Evolutionary conservation across 148 eudicot genomes (phyloP), one percentile per base, ranked within the genome.

Genomic region (Beta vulgaris): DNA sequence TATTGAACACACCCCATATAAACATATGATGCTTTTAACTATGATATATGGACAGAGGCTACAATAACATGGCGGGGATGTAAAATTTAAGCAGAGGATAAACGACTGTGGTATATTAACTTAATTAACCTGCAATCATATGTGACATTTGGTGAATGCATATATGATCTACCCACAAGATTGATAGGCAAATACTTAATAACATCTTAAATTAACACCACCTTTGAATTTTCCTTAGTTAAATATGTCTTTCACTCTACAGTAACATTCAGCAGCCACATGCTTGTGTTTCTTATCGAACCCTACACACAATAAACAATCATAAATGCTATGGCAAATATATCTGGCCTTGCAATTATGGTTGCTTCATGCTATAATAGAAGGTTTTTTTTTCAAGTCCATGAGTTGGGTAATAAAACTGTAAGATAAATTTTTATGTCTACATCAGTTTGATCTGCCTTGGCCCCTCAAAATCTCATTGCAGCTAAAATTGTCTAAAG

Each of bases 381-480:
- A 57, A 57, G 62, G 34, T 12, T 28, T 57, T 28, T 12, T 44
- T 44, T 44, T 5, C 14, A 44, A 44, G 13, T 44, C 19, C 49
- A 44, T 44, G 16, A 44, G 54, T 49, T 49, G 23, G 49, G 16
- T 44, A 44, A 44, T 48, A 12, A 48, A 48, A 44, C 19, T 48
- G 53, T 48, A n/a, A n/a, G n/a, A n/a, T n/a, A n/a, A n/a, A n/a
- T n/a, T n/a, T n/a, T n/a, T n/a, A 48, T 48, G 53, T 55, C 60
- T 25, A n/a, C 8, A 62, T 62, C 67, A 19, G 21, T 35, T 62
- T 62, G 23, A 32, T 32, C 42, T 62, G 39, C 42, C 23, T 18
- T 62, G 67, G 67, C 25, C 67, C 67, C 18, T 62, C 67, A 62
- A 21, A 62, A 62, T 62, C 39, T 29, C 63, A 58, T 58, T 58